phyloP scores from a whole-genome alignment of 1,284 basidiomycete genomes.

The Xerocomus nothofagi region DNA sequence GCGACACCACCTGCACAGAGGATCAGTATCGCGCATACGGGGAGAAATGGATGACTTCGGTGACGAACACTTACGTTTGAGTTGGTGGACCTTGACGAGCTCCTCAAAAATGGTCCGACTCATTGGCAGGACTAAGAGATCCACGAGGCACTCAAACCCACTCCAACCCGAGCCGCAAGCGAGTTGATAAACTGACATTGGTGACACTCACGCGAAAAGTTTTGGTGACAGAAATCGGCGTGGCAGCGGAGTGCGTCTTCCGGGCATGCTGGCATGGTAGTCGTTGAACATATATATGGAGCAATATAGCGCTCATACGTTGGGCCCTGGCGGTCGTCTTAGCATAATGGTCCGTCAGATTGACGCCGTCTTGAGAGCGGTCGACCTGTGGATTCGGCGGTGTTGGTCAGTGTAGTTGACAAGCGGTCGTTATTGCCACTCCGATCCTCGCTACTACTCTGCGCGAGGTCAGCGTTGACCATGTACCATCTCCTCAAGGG shows the following conservation, averaged over 20 bases:
- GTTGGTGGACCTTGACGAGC: slow-evolving; percentile 17
- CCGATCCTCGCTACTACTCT: too few species aligned
- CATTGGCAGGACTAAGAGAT: slow-evolving; percentile 1
- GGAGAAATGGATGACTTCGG: slow-evolving; percentile 10
- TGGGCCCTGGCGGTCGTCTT: not conserved
- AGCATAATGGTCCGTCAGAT: too few species aligned
- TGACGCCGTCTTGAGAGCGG: not conserved
- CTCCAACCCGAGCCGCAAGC: not conserved
- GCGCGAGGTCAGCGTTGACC: slow-evolving; percentile 38
- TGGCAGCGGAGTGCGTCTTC: not conserved
- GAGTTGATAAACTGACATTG: not conserved
- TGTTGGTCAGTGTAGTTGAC: too few species aligned
- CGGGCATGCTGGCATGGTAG: not conserved
- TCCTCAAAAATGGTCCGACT: too few species aligned
- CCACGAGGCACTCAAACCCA: too few species aligned
- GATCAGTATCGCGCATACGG: slow-evolving; percentile 15
- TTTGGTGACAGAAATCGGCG: not conserved
- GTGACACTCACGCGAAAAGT: not conserved
- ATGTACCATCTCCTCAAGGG: slow-evolving; percentile 94
- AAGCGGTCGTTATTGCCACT: too few species aligned
- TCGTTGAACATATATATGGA: not conserved
- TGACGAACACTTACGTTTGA: slow-evolving; percentile 18
- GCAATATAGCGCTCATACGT: not conserved
- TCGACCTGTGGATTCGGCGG: too few species aligned
- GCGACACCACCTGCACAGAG: not conserved